Evolutionary conservation across 2,329 filamentous ascomycete genomes (phyloP).

Genomic region (Harringtonia lauricola): DNA sequence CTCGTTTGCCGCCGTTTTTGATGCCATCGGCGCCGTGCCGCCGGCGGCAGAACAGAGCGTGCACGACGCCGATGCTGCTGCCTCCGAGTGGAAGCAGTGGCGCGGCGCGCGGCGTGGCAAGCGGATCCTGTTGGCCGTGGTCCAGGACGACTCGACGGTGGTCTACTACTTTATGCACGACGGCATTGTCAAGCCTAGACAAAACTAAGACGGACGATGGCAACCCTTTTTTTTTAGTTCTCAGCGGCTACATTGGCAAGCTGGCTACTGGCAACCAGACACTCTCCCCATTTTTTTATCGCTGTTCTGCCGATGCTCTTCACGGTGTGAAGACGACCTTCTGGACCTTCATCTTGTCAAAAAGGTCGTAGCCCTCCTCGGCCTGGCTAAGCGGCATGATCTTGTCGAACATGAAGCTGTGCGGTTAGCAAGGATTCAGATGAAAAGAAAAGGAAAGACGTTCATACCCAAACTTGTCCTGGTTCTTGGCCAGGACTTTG

Average conservation of each 20-base stretch:
- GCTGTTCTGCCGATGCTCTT: too few species aligned
- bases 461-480: conserved; percentile 55
- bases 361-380: conserved; percentile 57
- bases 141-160: conserved; percentile 72
- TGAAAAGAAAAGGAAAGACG: neutral
- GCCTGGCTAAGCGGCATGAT: conserved; percentile 60
- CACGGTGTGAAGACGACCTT: conserved; percentile 59
- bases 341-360: conserved; percentile 62
- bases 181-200: conserved; percentile 75
- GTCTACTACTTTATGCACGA: conserved; percentile 80
- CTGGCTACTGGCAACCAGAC: too few species aligned
- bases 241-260: neutral
- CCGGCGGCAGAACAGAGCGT: conserved; percentile 15
- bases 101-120: conserved; percentile 42
- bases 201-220: conserved; percentile 48
- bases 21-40: conserved; percentile 41
- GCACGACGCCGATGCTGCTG: conserved; percentile 9
- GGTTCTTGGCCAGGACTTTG: conserved; percentile 52
- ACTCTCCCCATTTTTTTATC: too few species aligned
- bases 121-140: conserved; percentile 60
- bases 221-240: neutral
- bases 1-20: conserved; percentile 58
- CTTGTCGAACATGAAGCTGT: conserved; percentile 66
- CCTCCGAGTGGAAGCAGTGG: conserved; percentile 27
- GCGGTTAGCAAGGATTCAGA: too few species aligned